Conservation (phyloP, 371 early-diverging fungal species). For the Coemansia sp. region DNA sequence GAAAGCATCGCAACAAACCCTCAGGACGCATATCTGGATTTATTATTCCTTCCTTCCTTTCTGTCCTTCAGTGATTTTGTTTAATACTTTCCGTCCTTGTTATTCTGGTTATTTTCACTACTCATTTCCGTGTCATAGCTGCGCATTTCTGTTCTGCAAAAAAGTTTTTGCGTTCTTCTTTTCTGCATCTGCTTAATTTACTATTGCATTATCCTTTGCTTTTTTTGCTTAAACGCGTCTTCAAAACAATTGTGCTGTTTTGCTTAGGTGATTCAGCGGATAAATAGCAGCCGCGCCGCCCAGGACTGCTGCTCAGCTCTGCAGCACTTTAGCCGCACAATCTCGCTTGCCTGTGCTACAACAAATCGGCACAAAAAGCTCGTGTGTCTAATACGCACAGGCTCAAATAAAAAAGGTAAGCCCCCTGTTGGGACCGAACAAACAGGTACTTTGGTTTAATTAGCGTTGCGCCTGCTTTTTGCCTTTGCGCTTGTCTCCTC, state of each 20-base stretch:
- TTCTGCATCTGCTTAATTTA: slow-evolving; percentile 1
- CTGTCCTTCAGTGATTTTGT: not conserved
- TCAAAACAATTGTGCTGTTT: not conserved
- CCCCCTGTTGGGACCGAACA: not conserved
- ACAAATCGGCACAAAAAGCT: not conserved
- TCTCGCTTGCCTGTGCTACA: not conserved
- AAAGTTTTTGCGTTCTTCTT: not conserved
- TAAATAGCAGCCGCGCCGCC: not conserved
- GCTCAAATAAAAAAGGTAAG: not conserved
- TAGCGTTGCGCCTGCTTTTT: not conserved
- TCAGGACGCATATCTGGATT: not conserved
- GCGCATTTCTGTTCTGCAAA: slow-evolving; percentile 2
- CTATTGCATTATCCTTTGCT: not conserved
- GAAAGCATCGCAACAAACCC: too few relatives aligned
- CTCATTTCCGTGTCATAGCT: not conserved
- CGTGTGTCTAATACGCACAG: not conserved
- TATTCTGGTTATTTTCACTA: not conserved
- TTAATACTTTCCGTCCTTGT: not conserved
- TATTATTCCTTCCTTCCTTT: not conserved
- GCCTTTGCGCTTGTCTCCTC: not conserved
- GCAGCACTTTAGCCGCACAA: not conserved
- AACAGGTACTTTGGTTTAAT: not conserved
- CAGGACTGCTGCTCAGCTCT: not conserved
- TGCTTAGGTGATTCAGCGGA: slow-evolving; percentile 5
- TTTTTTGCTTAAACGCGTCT: not conserved